Evolutionary conservation across 148 eudicot species (phyloP).

Genomic region (Rhododendron kiyosumense): DNA sequence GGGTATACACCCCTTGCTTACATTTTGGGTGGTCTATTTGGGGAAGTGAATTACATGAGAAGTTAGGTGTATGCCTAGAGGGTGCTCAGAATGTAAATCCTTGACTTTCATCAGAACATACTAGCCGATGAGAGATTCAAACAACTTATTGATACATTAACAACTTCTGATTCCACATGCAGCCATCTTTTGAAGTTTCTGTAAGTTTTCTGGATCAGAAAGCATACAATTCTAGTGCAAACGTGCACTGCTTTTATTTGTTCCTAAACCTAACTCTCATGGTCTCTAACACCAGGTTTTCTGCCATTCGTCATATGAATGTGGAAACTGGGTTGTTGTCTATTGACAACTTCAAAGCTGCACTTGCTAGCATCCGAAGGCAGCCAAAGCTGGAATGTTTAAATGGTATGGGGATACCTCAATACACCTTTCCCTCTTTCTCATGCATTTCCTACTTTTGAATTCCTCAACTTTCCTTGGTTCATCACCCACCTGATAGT

Average conservation of each 20-base stretch:
- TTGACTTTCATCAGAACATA: constrained; percentile 56
- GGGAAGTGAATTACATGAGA: neutral
- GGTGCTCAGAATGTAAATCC: constrained; percentile 19
- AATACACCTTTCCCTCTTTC: neutral
- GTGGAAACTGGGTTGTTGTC: constrained; percentile 54
- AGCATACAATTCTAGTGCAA: neutral
- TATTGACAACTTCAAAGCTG: constrained; percentile 59
- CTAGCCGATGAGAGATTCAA: constrained; percentile 56
- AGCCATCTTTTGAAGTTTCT: constrained; percentile 69
- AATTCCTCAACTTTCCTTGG: neutral
- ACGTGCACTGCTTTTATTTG: constrained; percentile 1
- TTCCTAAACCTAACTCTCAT: neutral
- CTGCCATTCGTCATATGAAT: constrained; percentile 65
- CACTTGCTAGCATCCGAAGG: constrained; percentile 47
- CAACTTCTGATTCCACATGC: constrained; percentile 63
- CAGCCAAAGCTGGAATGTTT: constrained; percentile 72
- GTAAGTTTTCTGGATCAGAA: constrained; percentile 41
- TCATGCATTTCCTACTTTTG: neutral
- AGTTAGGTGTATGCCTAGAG: neutral
- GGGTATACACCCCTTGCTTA: neutral
- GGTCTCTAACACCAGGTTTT: constrained; percentile 42
- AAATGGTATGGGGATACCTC: constrained; percentile 43
- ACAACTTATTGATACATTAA: constrained; percentile 42
- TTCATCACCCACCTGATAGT: neutral
- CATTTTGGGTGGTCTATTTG: neutral